Evolutionary conservation across 305 asterid species (phyloP), one percentile per base, ranked within the genome.

Genomic region (Fraxinus paxiana): DNA sequence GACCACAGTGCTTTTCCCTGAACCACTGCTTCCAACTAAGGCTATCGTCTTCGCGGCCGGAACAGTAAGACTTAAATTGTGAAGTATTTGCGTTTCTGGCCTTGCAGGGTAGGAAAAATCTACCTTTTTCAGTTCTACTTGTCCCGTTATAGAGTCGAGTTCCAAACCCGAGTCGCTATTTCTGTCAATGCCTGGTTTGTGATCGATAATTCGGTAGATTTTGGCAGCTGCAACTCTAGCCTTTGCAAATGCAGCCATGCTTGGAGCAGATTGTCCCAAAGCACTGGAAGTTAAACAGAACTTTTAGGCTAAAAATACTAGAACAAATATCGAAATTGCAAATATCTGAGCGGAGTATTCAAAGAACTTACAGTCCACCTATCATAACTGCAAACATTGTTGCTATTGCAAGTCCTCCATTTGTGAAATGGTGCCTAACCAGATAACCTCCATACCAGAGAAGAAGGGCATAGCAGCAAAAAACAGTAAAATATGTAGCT

Each of bases 341-440:
- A 22, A 51, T 3, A 12, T n/a, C 34, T 26, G 28, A 13, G 41
- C 28, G 59, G 76, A 54, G 1, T 10, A 13, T 1, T 30, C 22
- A 2, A 8, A 51, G 51, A 46, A 90, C 98, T 92, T 88, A 96
- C 99, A 96, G 87, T 34, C 99, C 99, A 86, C 99, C 99, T 26
- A 96, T 94, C 99, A 96, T 96, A 20, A 96, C 99, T 0, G 99
- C 97, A 72, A 96, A 96, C 97, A 93, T 94, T 18, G 99, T 94
- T 18, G 98, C 97, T 17, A 96, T 96, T 13, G 99, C 99, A 56
- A 96, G 95, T 59, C 99, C 99, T 70, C 99, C 99, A 76, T 96
- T 93, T 26, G 99, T 94, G 82, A 80, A 90, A 84, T 90, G 97
- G 86, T 96, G 98, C 87, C 99, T 87, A 79, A 96, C 97, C 81